Percentiles rank a stretch among this genome's conserved stretches.
These are phyloP conservation scores for Dichotomopilus funicola DNA, from an alignment of 2,329 filamentous ascomycete genomes.

Conservation along the genomic window DNA sequence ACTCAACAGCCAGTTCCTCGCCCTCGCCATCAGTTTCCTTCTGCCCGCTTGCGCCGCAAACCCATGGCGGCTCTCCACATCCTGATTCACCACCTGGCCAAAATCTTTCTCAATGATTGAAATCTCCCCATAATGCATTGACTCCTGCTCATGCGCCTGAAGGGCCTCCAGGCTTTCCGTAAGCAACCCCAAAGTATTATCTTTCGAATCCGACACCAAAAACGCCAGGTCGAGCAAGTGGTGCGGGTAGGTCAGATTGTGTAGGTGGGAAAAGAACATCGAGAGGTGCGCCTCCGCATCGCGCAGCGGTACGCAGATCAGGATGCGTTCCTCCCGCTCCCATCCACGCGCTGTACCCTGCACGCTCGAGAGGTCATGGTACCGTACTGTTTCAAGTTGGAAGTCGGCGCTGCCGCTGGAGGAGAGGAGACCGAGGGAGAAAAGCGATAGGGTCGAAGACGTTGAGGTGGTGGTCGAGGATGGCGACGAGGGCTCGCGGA, in stretches of 20 bases:
- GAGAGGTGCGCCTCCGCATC: constrained; percentile 86
- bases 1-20: constrained; percentile 92
- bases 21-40: constrained; percentile 96
- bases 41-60: constrained; percentile 92
- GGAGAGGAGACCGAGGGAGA: constrained; percentile 65
- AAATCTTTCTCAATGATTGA: constrained; percentile 99
- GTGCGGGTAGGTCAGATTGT: constrained; percentile 95
- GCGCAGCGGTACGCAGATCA: constrained; percentile 88
- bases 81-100: constrained; percentile 94
- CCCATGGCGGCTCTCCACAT: constrained; percentile 94
- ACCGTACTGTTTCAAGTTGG: constrained; percentile 89
- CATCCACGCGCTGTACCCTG: constrained; percentile 88
- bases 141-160: constrained; percentile 71
- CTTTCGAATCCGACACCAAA: constrained; percentile 94
- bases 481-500: constrained; percentile 35
- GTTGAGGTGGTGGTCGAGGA: constrained; percentile 35
- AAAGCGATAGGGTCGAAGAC: constrained; percentile 44
- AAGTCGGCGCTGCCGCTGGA: constrained; percentile 45
- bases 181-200: constrained; percentile 73
- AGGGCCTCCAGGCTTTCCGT: constrained; percentile 68
- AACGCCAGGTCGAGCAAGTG: constrained; percentile 95
- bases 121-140: constrained; percentile 86
- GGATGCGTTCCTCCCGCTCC: constrained; percentile 92
- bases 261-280: constrained; percentile 98
- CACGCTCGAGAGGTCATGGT: constrained; percentile 90